Conservation (phyloP, 2,329 filamentous ascomycete species). For the Bipolaris bicolor region DNA sequence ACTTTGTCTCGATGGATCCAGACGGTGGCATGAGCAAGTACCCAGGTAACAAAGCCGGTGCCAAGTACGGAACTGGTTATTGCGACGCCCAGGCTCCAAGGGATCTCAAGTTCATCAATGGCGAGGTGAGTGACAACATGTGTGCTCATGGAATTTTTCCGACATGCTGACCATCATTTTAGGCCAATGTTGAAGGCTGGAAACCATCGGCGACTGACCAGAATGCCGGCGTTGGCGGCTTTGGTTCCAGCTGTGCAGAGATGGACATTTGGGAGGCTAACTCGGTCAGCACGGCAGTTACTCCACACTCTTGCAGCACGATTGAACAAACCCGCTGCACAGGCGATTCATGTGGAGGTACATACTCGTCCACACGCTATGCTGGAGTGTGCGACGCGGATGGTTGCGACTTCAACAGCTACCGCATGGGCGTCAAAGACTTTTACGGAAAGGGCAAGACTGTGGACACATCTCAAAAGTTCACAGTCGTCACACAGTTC, state of each 20-base stretch:
- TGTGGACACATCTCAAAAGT: conserved; percentile 49
- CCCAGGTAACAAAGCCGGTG: conserved; percentile 57
- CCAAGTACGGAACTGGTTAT: conserved; percentile 58
- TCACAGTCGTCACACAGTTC: conserved; percentile 60
- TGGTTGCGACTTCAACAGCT: conserved; percentile 67
- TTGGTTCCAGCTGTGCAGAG: conserved; percentile 68
- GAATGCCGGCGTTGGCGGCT: conserved; percentile 59
- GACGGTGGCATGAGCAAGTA: conserved; percentile 62
- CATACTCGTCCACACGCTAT: conserved; percentile 63
- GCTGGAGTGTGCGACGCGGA: conserved; percentile 69
- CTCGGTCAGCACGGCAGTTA: conserved; percentile 65
- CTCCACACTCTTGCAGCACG: conserved; percentile 66
- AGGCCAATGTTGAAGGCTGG: conserved; percentile 63
- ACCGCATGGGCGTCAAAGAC: conserved; percentile 65
- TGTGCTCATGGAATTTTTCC: no score
- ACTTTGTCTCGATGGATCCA: conserved; percentile 63
- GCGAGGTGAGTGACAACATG: conserved; percentile 35
- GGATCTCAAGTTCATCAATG: conserved; percentile 59
- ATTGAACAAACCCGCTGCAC: conserved; percentile 60
- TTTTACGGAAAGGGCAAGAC: conserved; percentile 66
- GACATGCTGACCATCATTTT: neutral
- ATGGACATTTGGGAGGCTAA: conserved; percentile 73
- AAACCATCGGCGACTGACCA: conserved; percentile 57
- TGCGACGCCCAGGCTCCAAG: conserved; percentile 47
- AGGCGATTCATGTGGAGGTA: conserved; percentile 53